Conservation (phyloP, 257 asterid genomes). For the Solanum habrochaites region DNA sequence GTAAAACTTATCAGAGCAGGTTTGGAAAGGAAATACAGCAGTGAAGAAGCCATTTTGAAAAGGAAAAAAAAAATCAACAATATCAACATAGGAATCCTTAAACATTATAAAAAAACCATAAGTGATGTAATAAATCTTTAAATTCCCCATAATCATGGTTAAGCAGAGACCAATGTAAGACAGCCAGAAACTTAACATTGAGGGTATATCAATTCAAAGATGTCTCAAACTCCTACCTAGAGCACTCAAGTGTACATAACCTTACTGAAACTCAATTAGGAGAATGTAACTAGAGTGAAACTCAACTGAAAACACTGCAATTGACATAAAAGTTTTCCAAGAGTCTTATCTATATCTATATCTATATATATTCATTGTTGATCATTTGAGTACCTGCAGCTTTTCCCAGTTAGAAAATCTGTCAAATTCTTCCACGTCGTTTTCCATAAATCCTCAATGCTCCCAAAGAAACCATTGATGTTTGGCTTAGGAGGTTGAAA, state of each 20-base stretch:
- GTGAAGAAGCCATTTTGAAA: not conserved
- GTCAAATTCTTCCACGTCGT: constrained; percentile 40
- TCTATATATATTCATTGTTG: not conserved
- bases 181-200: not conserved
- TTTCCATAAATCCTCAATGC: constrained; percentile 66
- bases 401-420: constrained; percentile 69
- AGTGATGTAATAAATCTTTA: not conserved
- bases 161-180: not conserved
- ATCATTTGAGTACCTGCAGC: constrained; percentile 54
- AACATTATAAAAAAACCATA: not conserved
- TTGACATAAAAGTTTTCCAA: not conserved
- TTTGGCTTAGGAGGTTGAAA: constrained; percentile 77
- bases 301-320: not conserved
- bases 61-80: not conserved
- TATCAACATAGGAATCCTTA: not conserved
- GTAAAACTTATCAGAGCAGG: not conserved
- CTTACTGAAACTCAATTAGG: not conserved
- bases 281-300: not conserved
- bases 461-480: constrained; percentile 61
- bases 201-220: not conserved
- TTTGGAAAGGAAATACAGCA: not conserved
- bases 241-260: not conserved
- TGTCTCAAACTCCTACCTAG: not conserved
- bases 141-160: not conserved
- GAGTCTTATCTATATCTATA: not conserved